Base-by-base conservation (phyloP, 768 basidiomycete genomes). In the Pisolithus orientalis region DNA sequence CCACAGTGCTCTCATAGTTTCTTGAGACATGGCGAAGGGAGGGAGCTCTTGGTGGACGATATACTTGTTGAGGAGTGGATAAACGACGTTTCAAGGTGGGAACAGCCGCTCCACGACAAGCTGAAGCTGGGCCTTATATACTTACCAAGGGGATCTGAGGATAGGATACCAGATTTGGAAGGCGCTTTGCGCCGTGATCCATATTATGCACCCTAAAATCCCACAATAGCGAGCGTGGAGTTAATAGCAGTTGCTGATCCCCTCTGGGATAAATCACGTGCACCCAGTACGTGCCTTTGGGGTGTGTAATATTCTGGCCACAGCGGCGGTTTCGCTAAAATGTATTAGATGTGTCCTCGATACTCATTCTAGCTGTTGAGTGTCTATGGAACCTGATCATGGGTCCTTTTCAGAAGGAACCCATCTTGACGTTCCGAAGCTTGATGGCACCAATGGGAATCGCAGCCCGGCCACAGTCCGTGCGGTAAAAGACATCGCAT, bases 1-100 rank as follows among this genome's bases (percentile, higher is more conserved):
- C 72, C 79, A 88, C 58, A 88, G 70, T 16, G 87, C 87, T 68
- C 80, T 79, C 87, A 90, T 90, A 25, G 74, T 80, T 69, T 77
- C 80, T 65, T 80, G 63, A 47, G 77, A 72, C 80, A 82, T 82
- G 62, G 43, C 59, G 56, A 45, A 10, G 40, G 29, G 3, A 39
- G 48, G 37, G 51, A 28, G 40, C 3, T 31, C 4, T 7, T 39
- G 2, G 10, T 21, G 39, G 32, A 11, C 43, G 5, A 24, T 34
- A 13, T 14, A 13, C 13, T 34, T 34, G 34, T 14, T 13, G 34
- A 14, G 34, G 13, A 11, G 34, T 13, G 4, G 34, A 11, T 11
- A 34, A 14, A 13, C 11, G 34, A 34, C 11, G 4, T 14, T 34
- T 34, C 34, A 11, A 34, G 3, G 11, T 34, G 13, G 34, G 14